Evolutionary conservation across 306 rosid species (phyloP), one percentile per base, ranked within the genome.

Genomic region (Lotus japonicus): DNA sequence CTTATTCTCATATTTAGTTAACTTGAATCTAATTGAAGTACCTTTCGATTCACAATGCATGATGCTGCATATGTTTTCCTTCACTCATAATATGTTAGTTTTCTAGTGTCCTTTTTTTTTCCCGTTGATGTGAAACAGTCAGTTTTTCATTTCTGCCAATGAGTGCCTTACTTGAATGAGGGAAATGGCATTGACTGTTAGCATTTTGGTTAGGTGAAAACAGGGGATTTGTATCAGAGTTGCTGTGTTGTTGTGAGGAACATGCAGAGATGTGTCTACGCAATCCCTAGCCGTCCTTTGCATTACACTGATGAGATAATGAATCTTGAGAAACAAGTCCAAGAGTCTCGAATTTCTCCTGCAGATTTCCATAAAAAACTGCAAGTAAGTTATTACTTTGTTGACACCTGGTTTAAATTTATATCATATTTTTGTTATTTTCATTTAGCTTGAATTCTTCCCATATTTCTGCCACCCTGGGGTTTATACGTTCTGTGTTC

Each of bases 161-260:
- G 54, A 12, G 45, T 52, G 61, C 48, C 63, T 73, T 36, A 45
- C 77, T 60, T 62, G 66, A 78, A 66, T 53, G 76, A 13, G 19
- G 38, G 44, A 43, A 58, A 21, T 77, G 60, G 19, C 46, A 50
- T 71, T 65, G 62, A 74, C 64, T 16, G 41, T 36, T 57, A 41
- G 31, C 52, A 28, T 41, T 60, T 53, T 78, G 72, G 64, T 66
- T 66, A 94, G 99, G 97, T 90, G 61, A 94, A 84, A 78, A 73
- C 87, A 52, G 97, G 99, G 79, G 70, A 60, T 64, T 55, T 80
- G 17, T 87, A 85, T 82, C 96, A 86, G 62, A 94, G 99, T 76
- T 94, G 99, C 82, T 90, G 96, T 73, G 86, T 81, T 64, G 88
- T 94, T 57, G 95, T 88, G 55, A 88, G 90, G 88, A 90, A 85